These are phyloP conservation scores for Daldinia vernicosa DNA, from an alignment of 495 filamentous ascomycete species.

Conservation along the genomic window DNA sequence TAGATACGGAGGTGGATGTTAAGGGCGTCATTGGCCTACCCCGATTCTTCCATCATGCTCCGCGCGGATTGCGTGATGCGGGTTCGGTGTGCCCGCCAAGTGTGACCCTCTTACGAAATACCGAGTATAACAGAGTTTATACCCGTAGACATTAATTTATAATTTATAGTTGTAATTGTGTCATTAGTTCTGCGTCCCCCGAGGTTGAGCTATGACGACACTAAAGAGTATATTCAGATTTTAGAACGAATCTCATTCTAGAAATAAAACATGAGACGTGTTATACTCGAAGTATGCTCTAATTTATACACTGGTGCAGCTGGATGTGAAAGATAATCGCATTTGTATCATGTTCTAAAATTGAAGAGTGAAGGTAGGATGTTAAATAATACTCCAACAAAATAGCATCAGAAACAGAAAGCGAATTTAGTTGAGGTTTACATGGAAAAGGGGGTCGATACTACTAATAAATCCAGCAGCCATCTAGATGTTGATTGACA, in stretches of 20 bases:
- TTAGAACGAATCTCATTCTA: not conserved
- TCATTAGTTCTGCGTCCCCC: not conserved
- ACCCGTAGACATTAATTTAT: not conserved
- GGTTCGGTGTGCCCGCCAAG: constrained; percentile 9
- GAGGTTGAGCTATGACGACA: no score
- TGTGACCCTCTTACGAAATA: constrained; percentile 3
- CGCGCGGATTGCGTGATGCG: constrained; percentile 42
- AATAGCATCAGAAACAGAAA: no score
- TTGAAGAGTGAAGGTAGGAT: not conserved
- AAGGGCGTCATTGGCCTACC: constrained; percentile 24
- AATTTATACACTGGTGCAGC: no score
- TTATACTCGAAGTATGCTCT: no score
- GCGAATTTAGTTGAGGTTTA: not conserved
- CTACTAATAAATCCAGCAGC: no score
- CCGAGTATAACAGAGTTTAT: not conserved
- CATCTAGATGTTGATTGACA: no score
- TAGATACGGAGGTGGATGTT: constrained; percentile 4
- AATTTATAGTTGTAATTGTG: not conserved
- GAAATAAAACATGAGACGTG: not conserved
- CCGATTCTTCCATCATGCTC: constrained; percentile 40
- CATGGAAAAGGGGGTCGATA: not conserved
- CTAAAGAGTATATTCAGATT: no score
- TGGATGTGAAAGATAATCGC: no score
- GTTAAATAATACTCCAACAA: no score
- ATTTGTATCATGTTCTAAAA: not conserved